A percentile compares a stretch with the other conserved stretches of the same genome.
Evolutionary conservation across 1,139 yeast genomes (phyloP).

Genomic region (Suhomyces anneliseae): DNA sequence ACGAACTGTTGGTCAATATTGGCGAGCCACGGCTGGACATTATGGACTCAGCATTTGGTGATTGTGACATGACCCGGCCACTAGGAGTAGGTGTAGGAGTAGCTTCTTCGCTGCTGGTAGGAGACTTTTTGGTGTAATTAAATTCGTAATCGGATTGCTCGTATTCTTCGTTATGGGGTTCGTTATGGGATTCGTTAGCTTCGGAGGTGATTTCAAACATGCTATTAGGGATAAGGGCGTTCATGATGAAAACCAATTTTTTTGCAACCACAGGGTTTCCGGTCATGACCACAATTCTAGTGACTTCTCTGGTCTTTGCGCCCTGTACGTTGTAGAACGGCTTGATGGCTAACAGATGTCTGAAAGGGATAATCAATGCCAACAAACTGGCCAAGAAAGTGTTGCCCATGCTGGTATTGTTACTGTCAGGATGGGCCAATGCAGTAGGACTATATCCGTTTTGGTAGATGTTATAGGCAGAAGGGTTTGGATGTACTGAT

Average conservation of each 20-base stretch:
- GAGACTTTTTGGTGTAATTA: not conserved
- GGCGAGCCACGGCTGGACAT: constrained; percentile 4
- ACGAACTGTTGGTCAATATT: constrained; percentile 1
- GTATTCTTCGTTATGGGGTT: not conserved
- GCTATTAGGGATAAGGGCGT: constrained; percentile 35
- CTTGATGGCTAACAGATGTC: constrained; percentile 34
- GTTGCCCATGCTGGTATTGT: constrained; percentile 6
- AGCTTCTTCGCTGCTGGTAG: not conserved
- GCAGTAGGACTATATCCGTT: not conserved
- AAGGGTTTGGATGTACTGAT: constrained; percentile 1
- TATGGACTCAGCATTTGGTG: constrained; percentile 3
- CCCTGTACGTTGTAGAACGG: constrained; percentile 27
- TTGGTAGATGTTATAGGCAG: constrained; percentile 8
- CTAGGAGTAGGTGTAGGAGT: constrained; percentile 2
- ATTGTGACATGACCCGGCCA: constrained; percentile 1
- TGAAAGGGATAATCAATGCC: constrained; percentile 42
- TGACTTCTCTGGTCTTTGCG: constrained; percentile 27
- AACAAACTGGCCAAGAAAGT: constrained; percentile 49
- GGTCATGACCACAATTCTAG: constrained; percentile 57
- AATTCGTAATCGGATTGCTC: not conserved
- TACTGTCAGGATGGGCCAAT: constrained; percentile 5
- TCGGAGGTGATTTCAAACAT: not conserved
- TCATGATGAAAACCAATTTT: constrained; percentile 53
- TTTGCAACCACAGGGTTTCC: constrained; percentile 64
- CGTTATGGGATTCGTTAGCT: not conserved